phyloP scores from a whole-genome alignment of 176 grass and related monocot genomes.

The Hsuehochloa calcarea region DNA sequence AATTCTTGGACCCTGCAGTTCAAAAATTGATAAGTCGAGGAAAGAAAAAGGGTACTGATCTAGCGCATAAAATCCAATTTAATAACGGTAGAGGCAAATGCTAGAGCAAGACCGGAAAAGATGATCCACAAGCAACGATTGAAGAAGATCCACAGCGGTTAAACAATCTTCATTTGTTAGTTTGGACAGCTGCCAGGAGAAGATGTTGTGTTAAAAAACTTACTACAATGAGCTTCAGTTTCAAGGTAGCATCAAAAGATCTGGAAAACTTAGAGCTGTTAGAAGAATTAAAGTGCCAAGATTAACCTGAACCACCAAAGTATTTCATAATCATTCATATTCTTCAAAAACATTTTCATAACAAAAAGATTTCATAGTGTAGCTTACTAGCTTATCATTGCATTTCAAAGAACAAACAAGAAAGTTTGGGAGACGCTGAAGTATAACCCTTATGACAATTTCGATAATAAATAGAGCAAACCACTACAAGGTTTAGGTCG shows the following conservation, averaged over 20 bases:
- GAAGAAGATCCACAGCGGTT: slow-evolving; percentile 69
- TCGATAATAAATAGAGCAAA: not conserved
- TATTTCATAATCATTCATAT: slow-evolving; percentile 2
- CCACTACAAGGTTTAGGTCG: not conserved
- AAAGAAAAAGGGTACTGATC: not conserved
- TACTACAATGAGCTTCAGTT: not conserved
- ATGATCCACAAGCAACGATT: slow-evolving; percentile 77
- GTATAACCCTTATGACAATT: not conserved
- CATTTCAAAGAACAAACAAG: not conserved
- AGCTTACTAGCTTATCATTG: not conserved
- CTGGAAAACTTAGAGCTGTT: not conserved
- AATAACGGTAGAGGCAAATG: not conserved
- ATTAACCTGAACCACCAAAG: not conserved
- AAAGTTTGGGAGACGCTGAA: not conserved
- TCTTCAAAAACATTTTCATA: not conserved
- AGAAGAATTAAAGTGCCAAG: not conserved
- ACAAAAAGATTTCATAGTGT: slow-evolving; percentile 10
- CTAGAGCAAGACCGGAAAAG: slow-evolving; percentile 54
- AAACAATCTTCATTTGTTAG: slow-evolving; percentile 90
- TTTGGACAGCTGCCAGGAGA: slow-evolving; percentile 63
- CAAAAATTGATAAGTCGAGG: slow-evolving; percentile 19
- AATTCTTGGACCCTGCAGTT: slow-evolving; percentile 73
- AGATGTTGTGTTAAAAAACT: slow-evolving; percentile 6
- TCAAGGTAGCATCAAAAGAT: slow-evolving; percentile 26
- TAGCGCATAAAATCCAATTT: slow-evolving; percentile 16